phyloP scores from a whole-genome alignment of 306 rosid genomes.

The Parietaria judaica region DNA sequence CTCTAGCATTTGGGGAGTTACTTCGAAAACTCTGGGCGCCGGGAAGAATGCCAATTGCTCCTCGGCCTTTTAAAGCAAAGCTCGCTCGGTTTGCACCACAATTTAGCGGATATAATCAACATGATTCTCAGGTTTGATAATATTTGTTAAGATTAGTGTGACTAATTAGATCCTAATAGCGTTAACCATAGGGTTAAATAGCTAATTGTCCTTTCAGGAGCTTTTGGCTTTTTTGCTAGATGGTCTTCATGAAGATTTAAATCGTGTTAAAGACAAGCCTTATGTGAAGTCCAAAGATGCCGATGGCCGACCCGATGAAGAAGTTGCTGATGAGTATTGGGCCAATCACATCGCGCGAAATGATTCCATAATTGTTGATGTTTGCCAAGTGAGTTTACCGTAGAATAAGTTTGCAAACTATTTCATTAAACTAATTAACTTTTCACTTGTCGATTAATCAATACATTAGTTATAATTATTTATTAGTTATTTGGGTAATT shows the following conservation, averaged over 20 bases:
- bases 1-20: constrained; percentile 92
- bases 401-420: neutral
- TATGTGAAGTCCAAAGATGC: constrained; percentile 93
- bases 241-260: constrained; percentile 97
- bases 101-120: constrained; percentile 96
- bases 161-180: constrained; percentile 14
- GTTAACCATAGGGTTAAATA: constrained; percentile 18
- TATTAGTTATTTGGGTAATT: too few relatives aligned
- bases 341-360: constrained; percentile 97
- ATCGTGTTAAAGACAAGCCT: constrained; percentile 93
- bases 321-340: constrained; percentile 98
- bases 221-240: constrained; percentile 95
- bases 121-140: constrained; percentile 89
- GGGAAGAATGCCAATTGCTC: constrained; percentile 85
- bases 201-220: constrained; percentile 49
- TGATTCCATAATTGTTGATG: constrained; percentile 96
- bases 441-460: too few relatives aligned
- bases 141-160: constrained; percentile 1
- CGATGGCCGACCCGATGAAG: constrained; percentile 98
- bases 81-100: constrained; percentile 99
- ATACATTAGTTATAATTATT: too few relatives aligned
- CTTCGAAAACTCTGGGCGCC: constrained; percentile 98
- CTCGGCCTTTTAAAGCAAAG: constrained; percentile 83
- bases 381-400: constrained; percentile 75
- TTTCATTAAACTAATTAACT: too few relatives aligned